Evolutionary conservation across 2,329 filamentous ascomycete genomes (phyloP).

Genomic region (Akanthomyces lecanii): DNA sequence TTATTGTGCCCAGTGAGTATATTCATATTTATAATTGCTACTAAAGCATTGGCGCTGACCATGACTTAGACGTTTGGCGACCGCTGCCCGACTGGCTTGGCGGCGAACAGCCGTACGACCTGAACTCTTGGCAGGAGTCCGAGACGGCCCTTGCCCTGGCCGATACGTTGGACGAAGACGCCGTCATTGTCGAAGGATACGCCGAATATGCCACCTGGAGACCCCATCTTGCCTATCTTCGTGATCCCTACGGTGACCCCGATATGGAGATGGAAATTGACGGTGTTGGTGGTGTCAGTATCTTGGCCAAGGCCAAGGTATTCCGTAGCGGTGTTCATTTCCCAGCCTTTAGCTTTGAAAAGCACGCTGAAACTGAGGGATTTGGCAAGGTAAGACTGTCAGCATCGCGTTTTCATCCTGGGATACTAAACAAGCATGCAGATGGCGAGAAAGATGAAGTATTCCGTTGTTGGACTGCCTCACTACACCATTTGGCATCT

Average conservation of each 20-base stretch:
- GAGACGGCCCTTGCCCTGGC: conserved; percentile 92
- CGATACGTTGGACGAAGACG: conserved; percentile 93
- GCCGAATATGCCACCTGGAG: conserved; percentile 98
- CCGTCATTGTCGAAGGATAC: conserved; percentile 97
- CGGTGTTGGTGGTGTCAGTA: conserved; percentile 94
- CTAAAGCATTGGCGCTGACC: conserved; percentile 23
- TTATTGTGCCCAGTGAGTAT: conserved; percentile 94
- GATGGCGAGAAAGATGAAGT: conserved; percentile 97
- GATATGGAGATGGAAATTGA: conserved; percentile 99
- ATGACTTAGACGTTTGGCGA: conserved; percentile 80
- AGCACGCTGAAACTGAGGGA: conserved; percentile 96
- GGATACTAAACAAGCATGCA: conserved; percentile 34
- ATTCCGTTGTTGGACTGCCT: conserved; percentile 88
- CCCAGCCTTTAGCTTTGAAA: conserved; percentile 96
- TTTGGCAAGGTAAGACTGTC: conserved; percentile 78
- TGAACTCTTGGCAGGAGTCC: conserved; percentile 99
- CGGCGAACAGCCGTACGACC: conserved; percentile 94
- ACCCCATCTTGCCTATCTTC: conserved; percentile 91
- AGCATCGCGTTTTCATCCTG: neutral
- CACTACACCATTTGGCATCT: conserved; percentile 99
- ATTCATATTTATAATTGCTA: neutral
- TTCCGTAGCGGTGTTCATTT: conserved; percentile 96
- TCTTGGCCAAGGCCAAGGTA: conserved; percentile 90
- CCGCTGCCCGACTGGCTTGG: conserved; percentile 98
- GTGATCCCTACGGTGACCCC: conserved; percentile 93